Conservation (phyloP, 2,329 filamentous ascomycete genomes). For the Atkinsonella texensis region DNA sequence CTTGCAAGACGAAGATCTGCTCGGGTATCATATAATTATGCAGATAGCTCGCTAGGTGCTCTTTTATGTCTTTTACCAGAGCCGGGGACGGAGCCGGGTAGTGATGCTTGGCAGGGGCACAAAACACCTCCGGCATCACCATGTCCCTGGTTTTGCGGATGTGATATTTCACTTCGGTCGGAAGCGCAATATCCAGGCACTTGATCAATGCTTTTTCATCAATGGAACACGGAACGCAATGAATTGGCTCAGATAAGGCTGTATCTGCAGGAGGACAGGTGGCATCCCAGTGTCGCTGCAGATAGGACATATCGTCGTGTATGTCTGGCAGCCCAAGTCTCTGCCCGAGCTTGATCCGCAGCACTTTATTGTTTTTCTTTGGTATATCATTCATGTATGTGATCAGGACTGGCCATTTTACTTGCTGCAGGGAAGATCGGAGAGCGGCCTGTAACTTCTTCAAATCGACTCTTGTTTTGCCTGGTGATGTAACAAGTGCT, state of each 20-base stretch:
- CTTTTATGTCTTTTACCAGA: conserved; percentile 9
- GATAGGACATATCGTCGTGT: conserved; percentile 30
- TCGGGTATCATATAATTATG: conserved; percentile 28
- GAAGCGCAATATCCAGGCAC: conserved; percentile 12
- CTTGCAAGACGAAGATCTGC: conserved; percentile 20
- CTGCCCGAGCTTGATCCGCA: conserved; percentile 39
- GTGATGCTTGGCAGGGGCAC: conserved; percentile 11
- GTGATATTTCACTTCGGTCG: conserved; percentile 10
- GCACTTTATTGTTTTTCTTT: conserved; percentile 45
- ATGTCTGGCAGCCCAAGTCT: conserved; percentile 32
- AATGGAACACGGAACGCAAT: conserved; percentile 20
- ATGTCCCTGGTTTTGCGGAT: conserved; percentile 4
- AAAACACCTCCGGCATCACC: conserved; percentile 10
- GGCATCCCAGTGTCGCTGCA: conserved; percentile 37
- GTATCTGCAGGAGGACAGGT: conserved; percentile 36
- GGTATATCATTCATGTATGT: conserved; percentile 44
- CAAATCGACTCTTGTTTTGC: conserved; percentile 32
- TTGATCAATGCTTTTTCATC: conserved; percentile 17
- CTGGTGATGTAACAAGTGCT: conserved; percentile 35
- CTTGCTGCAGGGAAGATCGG: conserved; percentile 34
- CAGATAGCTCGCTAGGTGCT: conserved; percentile 7
- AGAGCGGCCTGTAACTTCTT: conserved; percentile 35
- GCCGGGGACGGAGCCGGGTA: not conserved
- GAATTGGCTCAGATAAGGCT: conserved; percentile 29
- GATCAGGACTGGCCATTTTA: conserved; percentile 39